These are phyloP conservation scores for Ambrosiella cleistominuta DNA, from an alignment of 2,329 filamentous ascomycete genomes.

Conservation along the genomic window DNA sequence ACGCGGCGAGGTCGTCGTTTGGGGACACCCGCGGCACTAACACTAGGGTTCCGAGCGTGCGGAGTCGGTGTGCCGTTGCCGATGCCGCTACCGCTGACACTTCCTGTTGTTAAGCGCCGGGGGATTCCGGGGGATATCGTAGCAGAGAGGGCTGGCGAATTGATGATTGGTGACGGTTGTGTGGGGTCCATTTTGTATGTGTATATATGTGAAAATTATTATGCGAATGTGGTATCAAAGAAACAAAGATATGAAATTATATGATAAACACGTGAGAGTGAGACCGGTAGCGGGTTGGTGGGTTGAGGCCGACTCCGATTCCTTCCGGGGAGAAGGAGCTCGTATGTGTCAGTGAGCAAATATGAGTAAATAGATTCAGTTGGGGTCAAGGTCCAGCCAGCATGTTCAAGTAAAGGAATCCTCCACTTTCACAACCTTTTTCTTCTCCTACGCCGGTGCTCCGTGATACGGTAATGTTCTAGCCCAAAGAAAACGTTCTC, in stretches of 20 bases:
- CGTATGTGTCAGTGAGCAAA: too few species aligned
- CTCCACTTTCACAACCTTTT: too few species aligned
- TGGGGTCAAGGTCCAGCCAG: too few species aligned
- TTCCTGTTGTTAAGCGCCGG: neutral
- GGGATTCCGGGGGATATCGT: neutral
- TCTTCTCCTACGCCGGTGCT: too few species aligned
- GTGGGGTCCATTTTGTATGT: neutral
- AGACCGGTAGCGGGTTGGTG: neutral
- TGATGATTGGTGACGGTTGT: neutral
- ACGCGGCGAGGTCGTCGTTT: conserved; percentile 16
- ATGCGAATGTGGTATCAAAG: too few species aligned
- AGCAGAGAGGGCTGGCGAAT: neutral
- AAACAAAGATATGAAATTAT: neutral
- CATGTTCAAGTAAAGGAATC: too few species aligned
- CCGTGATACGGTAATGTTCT: too few species aligned
- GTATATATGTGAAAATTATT: neutral
- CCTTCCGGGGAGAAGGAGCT: too few species aligned
- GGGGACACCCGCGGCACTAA: conserved; percentile 11
- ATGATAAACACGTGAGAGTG: neutral
- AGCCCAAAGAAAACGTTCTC: too few species aligned
- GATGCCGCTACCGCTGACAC: conserved; percentile 10
- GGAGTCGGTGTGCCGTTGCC: conserved; percentile 3
- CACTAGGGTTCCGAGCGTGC: neutral
- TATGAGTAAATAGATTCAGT: too few species aligned
- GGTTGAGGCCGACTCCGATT: too few species aligned